Evolutionary conservation across 129 eudicot genomes (phyloP).

Genomic region (Smallanthus sonchifolius): DNA sequence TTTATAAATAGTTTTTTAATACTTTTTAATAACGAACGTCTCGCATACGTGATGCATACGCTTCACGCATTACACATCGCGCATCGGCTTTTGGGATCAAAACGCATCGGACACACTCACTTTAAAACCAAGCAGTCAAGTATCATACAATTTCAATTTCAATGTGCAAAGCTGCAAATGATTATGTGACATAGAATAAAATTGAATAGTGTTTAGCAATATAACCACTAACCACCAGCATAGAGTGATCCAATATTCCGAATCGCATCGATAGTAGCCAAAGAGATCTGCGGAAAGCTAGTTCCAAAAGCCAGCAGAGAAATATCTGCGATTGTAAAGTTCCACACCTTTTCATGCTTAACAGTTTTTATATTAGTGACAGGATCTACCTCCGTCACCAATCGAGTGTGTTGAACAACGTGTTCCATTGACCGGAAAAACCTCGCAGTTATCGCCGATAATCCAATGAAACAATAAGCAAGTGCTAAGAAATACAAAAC

Average conservation of each 20-base stretch:
- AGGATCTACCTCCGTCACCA: constrained; percentile 57
- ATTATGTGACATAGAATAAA: neutral
- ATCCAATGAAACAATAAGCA: constrained; percentile 85
- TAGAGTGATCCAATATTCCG: constrained; percentile 57
- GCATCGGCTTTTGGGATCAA: too few relatives aligned
- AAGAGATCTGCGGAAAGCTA: constrained; percentile 91
- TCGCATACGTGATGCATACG: too few relatives aligned
- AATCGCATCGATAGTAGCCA: constrained; percentile 87
- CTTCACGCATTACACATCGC: too few relatives aligned
- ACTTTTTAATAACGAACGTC: too few relatives aligned
- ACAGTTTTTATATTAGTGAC: constrained; percentile 33
- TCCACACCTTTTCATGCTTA: constrained; percentile 71
- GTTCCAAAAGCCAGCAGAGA: constrained; percentile 89
- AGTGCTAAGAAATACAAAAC: constrained; percentile 55
- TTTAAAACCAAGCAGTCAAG: neutral
- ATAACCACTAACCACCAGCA: constrained; percentile 74
- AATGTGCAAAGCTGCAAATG: neutral
- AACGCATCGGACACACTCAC: too few relatives aligned
- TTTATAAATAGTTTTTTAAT: too few relatives aligned
- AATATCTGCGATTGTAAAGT: constrained; percentile 83
- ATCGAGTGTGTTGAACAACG: constrained; percentile 74
- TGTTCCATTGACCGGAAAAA: constrained; percentile 86
- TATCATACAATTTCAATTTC: neutral
- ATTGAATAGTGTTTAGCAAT: neutral
- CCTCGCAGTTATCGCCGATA: constrained; percentile 79